Conservation (phyloP, 2,329 filamentous ascomycete species). For the Talaromyces sp. region DNA sequence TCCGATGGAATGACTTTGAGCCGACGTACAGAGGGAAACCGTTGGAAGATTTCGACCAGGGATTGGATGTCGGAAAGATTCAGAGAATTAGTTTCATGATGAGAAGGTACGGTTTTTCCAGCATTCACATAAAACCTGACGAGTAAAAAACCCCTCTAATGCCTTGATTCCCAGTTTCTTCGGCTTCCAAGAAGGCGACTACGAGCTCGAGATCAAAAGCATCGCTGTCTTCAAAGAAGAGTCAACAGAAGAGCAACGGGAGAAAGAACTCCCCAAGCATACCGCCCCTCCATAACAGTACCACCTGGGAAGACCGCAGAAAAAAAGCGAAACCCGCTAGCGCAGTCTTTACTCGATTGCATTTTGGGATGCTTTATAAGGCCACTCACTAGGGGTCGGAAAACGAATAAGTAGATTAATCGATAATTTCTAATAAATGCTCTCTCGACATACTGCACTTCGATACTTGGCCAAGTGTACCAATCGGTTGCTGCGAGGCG, state of each 20-base stretch:
- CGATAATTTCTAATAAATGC: background rate
- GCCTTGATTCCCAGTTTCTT: slow-evolving; percentile 58
- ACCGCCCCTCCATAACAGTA: background rate
- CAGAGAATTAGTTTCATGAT: slow-evolving; percentile 73
- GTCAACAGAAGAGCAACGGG: background rate
- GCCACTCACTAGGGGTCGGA: background rate
- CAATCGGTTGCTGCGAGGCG: background rate
- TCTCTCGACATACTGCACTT: background rate
- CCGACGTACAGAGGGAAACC: slow-evolving; percentile 69
- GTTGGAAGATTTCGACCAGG: slow-evolving; percentile 50
- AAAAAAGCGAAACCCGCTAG: background rate
- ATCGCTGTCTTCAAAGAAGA: slow-evolving; percentile 43
- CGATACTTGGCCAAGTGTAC: background rate
- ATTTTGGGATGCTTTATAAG: background rate
- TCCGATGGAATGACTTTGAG: slow-evolving; percentile 62
- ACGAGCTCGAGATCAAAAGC: slow-evolving; percentile 52
- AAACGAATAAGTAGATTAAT: background rate
- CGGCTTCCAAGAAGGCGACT: slow-evolving; percentile 64
- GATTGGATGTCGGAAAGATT: slow-evolving; percentile 55
- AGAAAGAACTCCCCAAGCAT: background rate
- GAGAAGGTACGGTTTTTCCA: slow-evolving; percentile 56
- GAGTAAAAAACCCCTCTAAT: background rate
- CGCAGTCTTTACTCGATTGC: background rate
- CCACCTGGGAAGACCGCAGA: background rate
- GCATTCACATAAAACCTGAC: background rate